These are phyloP conservation scores for Staphylotrichum longicolle DNA, from an alignment of 495 filamentous ascomycete species.

Conservation along the genomic window DNA sequence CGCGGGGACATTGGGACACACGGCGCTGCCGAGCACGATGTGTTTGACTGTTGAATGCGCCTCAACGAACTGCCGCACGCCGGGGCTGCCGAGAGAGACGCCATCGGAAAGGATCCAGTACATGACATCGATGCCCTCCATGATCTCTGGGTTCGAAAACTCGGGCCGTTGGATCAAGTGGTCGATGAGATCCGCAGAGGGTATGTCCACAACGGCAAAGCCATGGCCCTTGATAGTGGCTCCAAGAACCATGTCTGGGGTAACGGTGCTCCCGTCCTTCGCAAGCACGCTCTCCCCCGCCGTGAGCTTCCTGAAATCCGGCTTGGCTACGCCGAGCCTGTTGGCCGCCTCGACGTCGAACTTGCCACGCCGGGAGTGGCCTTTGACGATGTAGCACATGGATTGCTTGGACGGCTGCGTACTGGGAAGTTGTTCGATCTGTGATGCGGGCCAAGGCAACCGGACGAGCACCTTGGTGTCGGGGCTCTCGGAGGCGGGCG, in stretches of 20 bases:
- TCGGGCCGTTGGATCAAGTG: slow-evolving; percentile 66
- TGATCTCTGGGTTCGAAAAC: slow-evolving; percentile 65
- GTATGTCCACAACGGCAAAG: slow-evolving; percentile 78
- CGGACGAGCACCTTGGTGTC: slow-evolving; percentile 74
- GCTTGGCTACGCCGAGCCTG: slow-evolving; percentile 55
- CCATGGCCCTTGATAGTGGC: slow-evolving; percentile 45
- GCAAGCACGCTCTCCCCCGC: slow-evolving; percentile 52
- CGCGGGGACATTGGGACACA: slow-evolving; percentile 68
- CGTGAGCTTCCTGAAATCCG: slow-evolving; percentile 52
- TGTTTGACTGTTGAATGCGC: slow-evolving; percentile 62
- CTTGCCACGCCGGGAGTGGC: slow-evolving; percentile 70
- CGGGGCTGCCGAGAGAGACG: slow-evolving; percentile 55
- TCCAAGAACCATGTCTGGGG: slow-evolving; percentile 52
- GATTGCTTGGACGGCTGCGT: slow-evolving; percentile 63
- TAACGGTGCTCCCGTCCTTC: slow-evolving; percentile 55
- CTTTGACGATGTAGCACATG: slow-evolving; percentile 81
- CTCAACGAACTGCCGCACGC: slow-evolving; percentile 66
- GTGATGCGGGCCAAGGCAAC: slow-evolving; percentile 78
- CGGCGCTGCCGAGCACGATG: slow-evolving; percentile 67
- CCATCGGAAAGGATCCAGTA: slow-evolving; percentile 78
- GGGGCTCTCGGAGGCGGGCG: slow-evolving; percentile 53
- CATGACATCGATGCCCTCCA: slow-evolving; percentile 62
- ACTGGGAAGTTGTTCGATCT: slow-evolving; percentile 59
- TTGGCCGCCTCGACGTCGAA: slow-evolving; percentile 66
- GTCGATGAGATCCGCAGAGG: slow-evolving; percentile 63